Evolutionary conservation across 2,329 filamentous ascomycete genomes (phyloP), one percentile per base, ranked within the genome.

Genomic region (Coniochaeta ligniaria): DNA sequence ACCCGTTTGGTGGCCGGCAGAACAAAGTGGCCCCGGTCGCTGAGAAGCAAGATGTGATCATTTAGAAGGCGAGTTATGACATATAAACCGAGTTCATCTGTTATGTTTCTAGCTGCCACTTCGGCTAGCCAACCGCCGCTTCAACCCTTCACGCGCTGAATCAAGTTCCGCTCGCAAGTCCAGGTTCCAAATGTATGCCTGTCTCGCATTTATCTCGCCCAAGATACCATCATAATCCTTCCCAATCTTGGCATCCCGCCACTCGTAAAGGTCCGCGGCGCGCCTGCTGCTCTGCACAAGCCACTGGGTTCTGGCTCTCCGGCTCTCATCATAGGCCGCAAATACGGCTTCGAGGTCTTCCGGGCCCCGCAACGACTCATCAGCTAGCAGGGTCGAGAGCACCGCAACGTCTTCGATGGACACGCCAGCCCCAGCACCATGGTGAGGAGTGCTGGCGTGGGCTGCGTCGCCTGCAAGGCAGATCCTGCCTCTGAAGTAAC

Each of bases 391-490:
- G 3, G 76, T 73, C 0, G 77, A 75, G 1, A 80, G 66, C 2
- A 78, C 70, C 17, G 73, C 73, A 1, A 72, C 74, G 61, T 85
- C 82, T 63, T 85, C 81, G 60, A 87, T 80, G 1, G 80, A 82
- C 66, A 86, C 78, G 1, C 82, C 83, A 0, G 82, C 80, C 2
- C 85, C 85, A 1, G 84, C 79, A 0, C 84, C 85, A 47, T 85
- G 81, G 43, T 84, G 81, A 0, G 85, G 85, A 0, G 83, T 82
- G 43, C 82, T 82, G 0, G 84, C 84, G 67, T 88, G 85, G 0
- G 85, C 86, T 0, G 85, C 84, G 66, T 89, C 85, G 16, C 85
- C 86, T 0, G 84, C 70, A 2, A 88, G 74, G 41, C 75, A 78
- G 26, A 81, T 66, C 0, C 77, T 72, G 8, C 74, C 75, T 26